phyloP scores from a whole-genome alignment of 2,329 filamentous ascomycete species.

The Fusarium sp. region DNA sequence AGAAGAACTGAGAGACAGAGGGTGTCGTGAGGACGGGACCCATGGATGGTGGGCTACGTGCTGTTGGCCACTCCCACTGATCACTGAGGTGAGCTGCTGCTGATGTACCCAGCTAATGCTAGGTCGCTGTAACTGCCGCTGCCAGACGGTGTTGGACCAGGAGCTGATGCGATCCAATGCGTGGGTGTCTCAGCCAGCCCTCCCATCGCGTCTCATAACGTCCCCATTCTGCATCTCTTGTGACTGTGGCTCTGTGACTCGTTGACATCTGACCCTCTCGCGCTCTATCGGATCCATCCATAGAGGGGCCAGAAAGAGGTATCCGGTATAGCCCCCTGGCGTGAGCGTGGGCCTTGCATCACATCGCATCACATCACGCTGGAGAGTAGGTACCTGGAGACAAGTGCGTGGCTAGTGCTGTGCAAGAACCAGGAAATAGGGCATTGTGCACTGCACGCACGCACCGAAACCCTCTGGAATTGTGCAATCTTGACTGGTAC shows the following conservation, averaged over 20 bases:
- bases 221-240: constrained; percentile 33
- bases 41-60: constrained; percentile 9
- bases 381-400: constrained; percentile 5
- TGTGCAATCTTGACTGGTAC: constrained; percentile 20
- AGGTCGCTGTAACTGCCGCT: constrained; percentile 9
- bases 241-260: constrained; percentile 40
- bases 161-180: constrained; percentile 13
- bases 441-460: constrained; percentile 3
- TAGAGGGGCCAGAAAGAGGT: constrained; percentile 13
- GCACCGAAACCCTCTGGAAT: constrained; percentile 18
- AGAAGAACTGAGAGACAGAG: constrained; percentile 20
- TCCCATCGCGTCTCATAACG: constrained; percentile 28
- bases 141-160: constrained; percentile 11
- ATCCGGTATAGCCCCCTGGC: constrained; percentile 16
- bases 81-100: not conserved
- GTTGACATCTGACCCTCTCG: constrained; percentile 38
- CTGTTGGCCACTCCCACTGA: not conserved
- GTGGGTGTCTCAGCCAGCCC: constrained; percentile 31
- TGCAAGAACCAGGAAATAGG: constrained; percentile 4
- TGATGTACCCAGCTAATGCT: constrained; percentile 12
- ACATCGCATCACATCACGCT: constrained; percentile 32
- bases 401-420: not conserved
- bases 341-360: constrained; percentile 27
- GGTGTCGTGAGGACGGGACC: constrained; percentile 29
- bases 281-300: constrained; percentile 17